phyloP scores from a whole-genome alignment of 1,139 yeast species.

The Saccharomyces hybrid region DNA sequence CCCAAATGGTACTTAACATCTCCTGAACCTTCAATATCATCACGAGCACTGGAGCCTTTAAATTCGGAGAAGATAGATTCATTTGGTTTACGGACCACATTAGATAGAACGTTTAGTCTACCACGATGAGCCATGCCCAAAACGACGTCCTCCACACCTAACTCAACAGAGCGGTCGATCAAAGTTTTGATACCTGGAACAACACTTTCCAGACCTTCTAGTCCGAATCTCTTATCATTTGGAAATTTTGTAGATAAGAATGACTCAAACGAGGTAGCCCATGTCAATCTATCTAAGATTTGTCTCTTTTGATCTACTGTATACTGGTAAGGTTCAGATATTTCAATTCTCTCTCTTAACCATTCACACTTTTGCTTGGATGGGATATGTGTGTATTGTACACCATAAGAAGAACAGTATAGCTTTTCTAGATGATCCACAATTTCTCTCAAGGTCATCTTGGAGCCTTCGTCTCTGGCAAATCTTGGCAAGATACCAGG shows the following conservation, averaged over 20 bases:
- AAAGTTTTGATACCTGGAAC: constrained; percentile 96
- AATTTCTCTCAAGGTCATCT: constrained; percentile 50
- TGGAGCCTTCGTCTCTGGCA: constrained; percentile 32
- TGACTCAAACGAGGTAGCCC: constrained; percentile 92
- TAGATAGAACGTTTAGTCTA: constrained; percentile 92
- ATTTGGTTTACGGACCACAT: constrained; percentile 97
- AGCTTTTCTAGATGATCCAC: constrained; percentile 70
- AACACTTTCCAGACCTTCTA: constrained; percentile 96
- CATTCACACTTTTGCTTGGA: constrained; percentile 94
- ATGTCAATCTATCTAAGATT: constrained; percentile 89
- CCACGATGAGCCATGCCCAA: constrained; percentile 99
- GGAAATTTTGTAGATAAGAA: constrained; percentile 95
- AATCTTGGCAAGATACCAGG: constrained; percentile 97
- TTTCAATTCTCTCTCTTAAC: constrained; percentile 94
- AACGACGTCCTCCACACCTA: constrained; percentile 91
- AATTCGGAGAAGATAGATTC: constrained; percentile 96
- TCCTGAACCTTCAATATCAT: constrained; percentile 86
- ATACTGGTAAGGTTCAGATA: constrained; percentile 80
- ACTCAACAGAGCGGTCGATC: constrained; percentile 88
- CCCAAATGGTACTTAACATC: constrained; percentile 99
- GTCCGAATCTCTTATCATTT: constrained; percentile 95
- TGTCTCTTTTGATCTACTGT: constrained; percentile 89
- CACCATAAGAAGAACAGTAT: constrained; percentile 86
- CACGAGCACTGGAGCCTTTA: constrained; percentile 77
- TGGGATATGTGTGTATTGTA: constrained; percentile 95